Evolutionary conservation across 2,329 filamentous ascomycete species (phyloP).

Genomic region (Venturia effusa): DNA sequence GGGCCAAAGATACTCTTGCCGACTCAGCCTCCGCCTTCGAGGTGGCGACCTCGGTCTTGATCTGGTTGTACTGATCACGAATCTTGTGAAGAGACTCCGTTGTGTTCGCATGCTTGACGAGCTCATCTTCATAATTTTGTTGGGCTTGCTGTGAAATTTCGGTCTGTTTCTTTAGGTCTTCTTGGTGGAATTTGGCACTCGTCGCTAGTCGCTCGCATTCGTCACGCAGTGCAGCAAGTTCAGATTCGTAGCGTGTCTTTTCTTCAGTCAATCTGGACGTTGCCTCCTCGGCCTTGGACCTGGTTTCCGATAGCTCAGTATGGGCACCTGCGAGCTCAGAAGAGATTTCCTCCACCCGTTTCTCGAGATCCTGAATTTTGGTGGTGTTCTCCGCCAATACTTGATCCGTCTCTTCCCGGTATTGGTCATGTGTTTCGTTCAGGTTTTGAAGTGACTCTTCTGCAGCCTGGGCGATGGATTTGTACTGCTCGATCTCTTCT

Average conservation of each 20-base stretch:
- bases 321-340: conserved; percentile 73
- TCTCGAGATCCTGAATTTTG: conserved; percentile 69
- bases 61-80: conserved; percentile 67
- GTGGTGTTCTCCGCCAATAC: conserved; percentile 66
- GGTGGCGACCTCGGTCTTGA: conserved; percentile 68
- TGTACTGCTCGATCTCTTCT: conserved; percentile 76
- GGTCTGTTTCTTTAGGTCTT: conserved; percentile 85
- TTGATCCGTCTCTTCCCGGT: conserved; percentile 73
- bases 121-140: conserved; percentile 87
- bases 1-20: conserved; percentile 64
- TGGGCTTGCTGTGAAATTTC: conserved; percentile 89
- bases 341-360: conserved; percentile 74
- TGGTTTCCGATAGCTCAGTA: conserved; percentile 66
- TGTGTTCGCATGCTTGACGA: conserved; percentile 93
- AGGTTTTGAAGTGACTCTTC: conserved; percentile 80
- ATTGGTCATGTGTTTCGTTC: conserved; percentile 72
- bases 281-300: conserved; percentile 69
- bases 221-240: conserved; percentile 72
- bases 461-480: conserved; percentile 71
- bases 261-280: conserved; percentile 66
- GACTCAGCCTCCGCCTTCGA: conserved; percentile 76
- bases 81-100: conserved; percentile 72
- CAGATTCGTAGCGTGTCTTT: conserved; percentile 65
- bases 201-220: conserved; percentile 71
- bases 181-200: conserved; percentile 73